phyloP scores from a whole-genome alignment of 352 stramenopile genomes.

The Globisporangium paddicum region DNA sequence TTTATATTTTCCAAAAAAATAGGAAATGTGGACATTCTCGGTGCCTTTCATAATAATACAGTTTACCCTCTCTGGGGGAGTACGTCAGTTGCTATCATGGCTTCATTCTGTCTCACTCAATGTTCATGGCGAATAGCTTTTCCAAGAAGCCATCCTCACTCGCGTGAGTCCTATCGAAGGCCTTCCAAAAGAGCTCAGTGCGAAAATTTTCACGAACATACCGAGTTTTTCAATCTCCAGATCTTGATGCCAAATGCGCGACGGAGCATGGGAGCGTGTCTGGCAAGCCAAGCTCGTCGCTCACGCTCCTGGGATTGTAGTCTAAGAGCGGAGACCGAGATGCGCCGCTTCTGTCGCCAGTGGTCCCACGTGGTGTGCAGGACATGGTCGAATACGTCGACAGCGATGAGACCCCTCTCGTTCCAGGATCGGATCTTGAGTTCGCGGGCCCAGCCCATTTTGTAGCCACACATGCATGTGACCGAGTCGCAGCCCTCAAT shows the following conservation, averaged over 20 bases:
- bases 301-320: background rate
- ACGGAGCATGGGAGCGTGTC: background rate
- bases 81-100: too few relatives aligned
- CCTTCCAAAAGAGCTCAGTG: slow-evolving; percentile 2
- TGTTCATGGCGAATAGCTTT: too few relatives aligned
- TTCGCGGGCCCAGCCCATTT: slow-evolving; percentile 24
- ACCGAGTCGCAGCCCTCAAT: slow-evolving; percentile 41
- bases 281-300: background rate
- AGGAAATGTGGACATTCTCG: background rate
- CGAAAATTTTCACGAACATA: background rate
- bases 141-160: too few relatives aligned
- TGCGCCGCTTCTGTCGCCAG: background rate
- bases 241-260: background rate
- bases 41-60: background rate
- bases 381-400: background rate
- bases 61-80: too few relatives aligned
- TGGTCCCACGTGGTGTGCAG: background rate
- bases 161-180: too few relatives aligned
- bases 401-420: background rate
- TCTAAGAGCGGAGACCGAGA: background rate
- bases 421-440: background rate
- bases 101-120: too few relatives aligned
- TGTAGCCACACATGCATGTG: slow-evolving; percentile 31
- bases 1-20: background rate
- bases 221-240: slow-evolving; percentile 3